Conservation (phyloP, 2,329 filamentous ascomycete species). For the Xylariaceae sp. region DNA sequence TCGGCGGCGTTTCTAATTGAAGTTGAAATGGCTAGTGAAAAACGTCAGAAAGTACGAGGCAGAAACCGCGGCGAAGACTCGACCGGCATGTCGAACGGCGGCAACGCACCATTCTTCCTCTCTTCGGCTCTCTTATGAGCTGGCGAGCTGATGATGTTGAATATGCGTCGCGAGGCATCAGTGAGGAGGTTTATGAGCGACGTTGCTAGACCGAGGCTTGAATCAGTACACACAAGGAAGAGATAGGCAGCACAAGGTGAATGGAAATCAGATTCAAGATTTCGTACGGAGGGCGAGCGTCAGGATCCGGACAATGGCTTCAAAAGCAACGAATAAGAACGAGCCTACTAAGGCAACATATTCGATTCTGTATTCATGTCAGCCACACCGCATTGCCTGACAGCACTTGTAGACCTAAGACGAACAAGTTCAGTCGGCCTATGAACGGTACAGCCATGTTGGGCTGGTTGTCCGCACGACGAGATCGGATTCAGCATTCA, state of each 20-base stretch:
- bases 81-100: background rate
- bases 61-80: constrained; percentile 50
- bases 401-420: constrained; percentile 3
- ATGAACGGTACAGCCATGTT: constrained; percentile 41
- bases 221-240: constrained; percentile 20
- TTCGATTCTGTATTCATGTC: constrained; percentile 57
- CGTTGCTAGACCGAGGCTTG: constrained; percentile 54
- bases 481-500: constrained; percentile 5
- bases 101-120: constrained; percentile 60
- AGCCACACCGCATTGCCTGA: constrained; percentile 14
- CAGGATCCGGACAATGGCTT: constrained; percentile 76
- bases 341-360: constrained; percentile 84
- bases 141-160: constrained; percentile 71
- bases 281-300: constrained; percentile 80
- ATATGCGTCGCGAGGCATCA: constrained; percentile 72
- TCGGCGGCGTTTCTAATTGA: constrained; percentile 82
- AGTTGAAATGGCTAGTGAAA: constrained; percentile 59
- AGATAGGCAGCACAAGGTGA: background rate
- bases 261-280: background rate
- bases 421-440: constrained; percentile 39
- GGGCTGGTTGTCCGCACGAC: background rate
- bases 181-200: constrained; percentile 82
- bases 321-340: constrained; percentile 75
- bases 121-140: constrained; percentile 64
- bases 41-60: constrained; percentile 41